A percentile compares a stretch with the other conserved stretches of the same genome.
Evolutionary conservation across 371 early-diverging fungal genomes (phyloP).

Genomic region (Mucor saturninus): DNA sequence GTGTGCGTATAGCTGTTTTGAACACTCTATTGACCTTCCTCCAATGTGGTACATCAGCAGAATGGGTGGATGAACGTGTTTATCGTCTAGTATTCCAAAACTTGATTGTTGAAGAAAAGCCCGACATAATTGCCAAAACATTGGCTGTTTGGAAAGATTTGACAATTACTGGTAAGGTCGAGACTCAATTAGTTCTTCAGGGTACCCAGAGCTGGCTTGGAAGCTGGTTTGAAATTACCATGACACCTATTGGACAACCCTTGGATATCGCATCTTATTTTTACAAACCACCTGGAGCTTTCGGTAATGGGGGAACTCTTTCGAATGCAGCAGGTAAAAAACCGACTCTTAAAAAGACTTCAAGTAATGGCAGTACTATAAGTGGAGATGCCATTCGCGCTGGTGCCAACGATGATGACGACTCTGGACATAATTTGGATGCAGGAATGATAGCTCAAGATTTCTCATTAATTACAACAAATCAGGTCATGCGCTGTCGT

Average conservation of each 20-base stretch:
- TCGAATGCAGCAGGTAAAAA: constrained; percentile 21
- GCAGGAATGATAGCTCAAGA: constrained; percentile 92
- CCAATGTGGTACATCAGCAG: constrained; percentile 63
- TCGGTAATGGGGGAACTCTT: constrained; percentile 44
- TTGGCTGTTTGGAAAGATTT: constrained; percentile 74
- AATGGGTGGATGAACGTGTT: constrained; percentile 81
- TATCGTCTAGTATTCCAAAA: constrained; percentile 89
- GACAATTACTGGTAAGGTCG: constrained; percentile 44
- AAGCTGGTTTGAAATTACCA: constrained; percentile 58
- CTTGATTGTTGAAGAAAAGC: constrained; percentile 84
- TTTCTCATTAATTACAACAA: constrained; percentile 77
- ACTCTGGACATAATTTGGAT: constrained; percentile 75
- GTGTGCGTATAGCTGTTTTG: constrained; percentile 87
- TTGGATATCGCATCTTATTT: constrained; percentile 68
- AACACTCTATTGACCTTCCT: constrained; percentile 81
- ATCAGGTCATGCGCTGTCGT: constrained; percentile 83
- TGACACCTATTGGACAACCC: constrained; percentile 84
- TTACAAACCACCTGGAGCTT: constrained; percentile 62
- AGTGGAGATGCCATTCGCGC: constrained; percentile 15
- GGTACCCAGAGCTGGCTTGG: constrained; percentile 56
- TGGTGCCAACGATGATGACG: constrained; percentile 17
- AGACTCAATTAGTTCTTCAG: constrained; percentile 35
- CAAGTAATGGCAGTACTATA: constrained; percentile 26
- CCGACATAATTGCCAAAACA: constrained; percentile 71
- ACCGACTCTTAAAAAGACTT: constrained; percentile 19